Evolutionary conservation across 31 red algal species (phyloP), one percentile per base, ranked within the genome.

Genomic region (Endocladia muricata): DNA sequence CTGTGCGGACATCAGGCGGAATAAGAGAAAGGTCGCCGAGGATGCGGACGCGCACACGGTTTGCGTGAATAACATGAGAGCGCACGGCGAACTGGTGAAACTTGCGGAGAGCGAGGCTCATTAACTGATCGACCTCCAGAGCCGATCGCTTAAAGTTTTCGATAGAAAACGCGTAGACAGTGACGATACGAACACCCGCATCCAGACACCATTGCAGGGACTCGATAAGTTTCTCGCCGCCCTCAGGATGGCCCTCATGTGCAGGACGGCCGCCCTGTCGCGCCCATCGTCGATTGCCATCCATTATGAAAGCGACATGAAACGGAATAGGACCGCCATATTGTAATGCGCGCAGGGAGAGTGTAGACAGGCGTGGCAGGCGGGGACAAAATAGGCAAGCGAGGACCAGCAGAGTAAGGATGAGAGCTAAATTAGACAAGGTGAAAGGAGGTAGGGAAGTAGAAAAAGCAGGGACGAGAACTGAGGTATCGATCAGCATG

Each of bases 281-380:
- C 15, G 96, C 96, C 96, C 96, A 99, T 42, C 96, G 84, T 13
- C 96, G 79, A 73, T 99, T 99, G 2, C 96, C 96, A 39, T 99
- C 96, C 96, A 99, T 99, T 9, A 99, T 95, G 47, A 99, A 83
- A 28, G 96, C 96, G 17, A 99, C 70, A 55, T 99, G 96, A 36
- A 48, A 48, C 3, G 96, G 96, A 42, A 88, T 80, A 3, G 87
- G 44, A 19, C 70, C 87, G 25, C 61, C 55, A 19, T 25, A 33
- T 28, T 70, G 78, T 4, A 91, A 42, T 23, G 87, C 43, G 23
- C 70, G 77, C 42, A 91, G 56, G 21, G 71, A 68, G 41, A 59
- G 44, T 31, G 21, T 72, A 8, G 35, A 48, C 33, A 69, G 58
- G 34, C 19, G 61, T 19, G 34, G 23, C 0, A 23, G 61, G 25